Base-by-base conservation (phyloP, 202 grass and related monocot species). In the Setaria viridis region DNA sequence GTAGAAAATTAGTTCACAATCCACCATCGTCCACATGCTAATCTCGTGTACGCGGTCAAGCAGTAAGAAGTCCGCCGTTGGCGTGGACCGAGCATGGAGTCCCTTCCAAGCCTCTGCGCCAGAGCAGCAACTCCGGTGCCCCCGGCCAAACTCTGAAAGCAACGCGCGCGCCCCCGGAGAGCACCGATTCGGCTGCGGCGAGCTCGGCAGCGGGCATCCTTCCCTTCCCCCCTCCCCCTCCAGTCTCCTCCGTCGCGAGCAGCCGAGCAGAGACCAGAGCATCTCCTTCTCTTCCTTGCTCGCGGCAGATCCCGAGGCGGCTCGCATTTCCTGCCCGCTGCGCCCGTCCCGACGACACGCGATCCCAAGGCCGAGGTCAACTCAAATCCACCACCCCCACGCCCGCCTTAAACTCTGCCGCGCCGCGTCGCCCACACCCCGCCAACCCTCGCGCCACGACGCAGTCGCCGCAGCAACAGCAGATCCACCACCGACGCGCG, bases 301-400 rank as follows among this genome's bases (percentile, higher is more conserved):
- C 43, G 70, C 70, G 46, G 70, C 71, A 74, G 71, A 74, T 74
- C 71, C 71, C 71, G 48, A 53, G 71, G 48, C 48, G 30, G 71
- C 71, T 74, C 30, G 48, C 47, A 53, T 20, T 74, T 74, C 47
- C 68, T 11, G 11, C 17, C 17, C 67, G 25, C 25, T 25, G 25
- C 25, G 25, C 25, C 48, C 17, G 20, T 46, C 67, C 75, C 76
- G 68, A 33, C 76, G 70, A 50, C 70, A 51, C 70, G 87, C 70
- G 41, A 76, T 57, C 71, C 64, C 72, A 59, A 37, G 30, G 30
- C 39, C 47, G 25, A 84, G 82, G 89, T 90, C 85, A 87, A 90
- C 63, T 70, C 79, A n/a, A 48, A 17, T 33, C 35, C 54, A 58
- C 55, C 55, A 58, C 66, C 7, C 4, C 4, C 50, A 10, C 53